phyloP scores from a whole-genome alignment of 179 eudicot species.

The Dionaea muscipula region DNA sequence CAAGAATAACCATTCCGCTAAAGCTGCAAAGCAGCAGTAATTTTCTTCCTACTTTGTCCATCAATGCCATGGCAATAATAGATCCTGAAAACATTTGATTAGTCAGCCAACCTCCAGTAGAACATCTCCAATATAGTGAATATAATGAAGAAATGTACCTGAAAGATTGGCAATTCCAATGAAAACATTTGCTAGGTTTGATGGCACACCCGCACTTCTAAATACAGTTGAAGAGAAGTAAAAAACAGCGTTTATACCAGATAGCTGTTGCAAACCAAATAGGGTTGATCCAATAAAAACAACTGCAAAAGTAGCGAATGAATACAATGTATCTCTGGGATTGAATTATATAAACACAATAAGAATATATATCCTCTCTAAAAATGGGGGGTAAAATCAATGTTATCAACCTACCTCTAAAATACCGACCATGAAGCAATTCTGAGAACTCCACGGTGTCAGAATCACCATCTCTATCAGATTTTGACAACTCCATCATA shows the following conservation, averaged over 20 bases:
- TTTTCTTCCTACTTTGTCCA: constrained; percentile 89
- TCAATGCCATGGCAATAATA: constrained; percentile 56
- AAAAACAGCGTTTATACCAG: constrained; percentile 89
- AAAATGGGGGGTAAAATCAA: not conserved
- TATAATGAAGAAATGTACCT: constrained; percentile 23
- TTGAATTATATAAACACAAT: constrained; percentile 2
- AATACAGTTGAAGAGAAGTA: constrained; percentile 98
- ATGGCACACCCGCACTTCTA: constrained; percentile 85
- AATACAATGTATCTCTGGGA: constrained; percentile 31
- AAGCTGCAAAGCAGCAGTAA: constrained; percentile 77
- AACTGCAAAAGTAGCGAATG: constrained; percentile 75
- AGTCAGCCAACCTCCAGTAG: not conserved
- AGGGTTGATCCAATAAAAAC: constrained; percentile 93
- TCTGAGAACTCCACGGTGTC: constrained; percentile 43
- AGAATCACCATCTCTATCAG: constrained; percentile 60
- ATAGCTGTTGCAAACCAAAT: constrained; percentile 95
- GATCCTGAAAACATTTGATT: constrained; percentile 45
- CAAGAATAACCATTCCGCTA: constrained; percentile 66
- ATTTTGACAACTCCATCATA: constrained; percentile 60
- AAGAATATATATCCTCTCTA: constrained; percentile 4
- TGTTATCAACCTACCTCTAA: constrained; percentile 39
- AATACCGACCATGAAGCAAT: constrained; percentile 63
- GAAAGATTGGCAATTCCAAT: constrained; percentile 62
- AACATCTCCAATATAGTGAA: not conserved
- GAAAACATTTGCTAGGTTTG: constrained; percentile 62